Evolutionary conservation across 2,329 filamentous ascomycete genomes (phyloP).

Genomic region (Colletotrichum sp.): DNA sequence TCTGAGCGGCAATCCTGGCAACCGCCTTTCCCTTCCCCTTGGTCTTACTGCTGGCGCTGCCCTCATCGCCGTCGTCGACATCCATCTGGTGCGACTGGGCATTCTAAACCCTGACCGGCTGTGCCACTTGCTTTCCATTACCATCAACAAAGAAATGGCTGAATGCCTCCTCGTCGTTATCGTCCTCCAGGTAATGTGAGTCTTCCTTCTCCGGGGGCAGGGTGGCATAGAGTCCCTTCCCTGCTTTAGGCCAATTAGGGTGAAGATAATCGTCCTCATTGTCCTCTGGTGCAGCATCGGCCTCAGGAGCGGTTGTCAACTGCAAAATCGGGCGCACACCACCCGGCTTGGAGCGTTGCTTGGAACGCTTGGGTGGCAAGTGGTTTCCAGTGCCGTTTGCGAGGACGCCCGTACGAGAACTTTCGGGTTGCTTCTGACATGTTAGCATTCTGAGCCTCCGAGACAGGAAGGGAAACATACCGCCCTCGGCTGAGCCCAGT

Average conservation of each 20-base stretch:
- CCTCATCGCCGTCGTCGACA: neutral
- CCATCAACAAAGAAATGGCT: slow-evolving; percentile 47
- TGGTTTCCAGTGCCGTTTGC: neutral
- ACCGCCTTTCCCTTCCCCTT: neutral
- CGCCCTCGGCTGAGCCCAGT: slow-evolving; percentile 36
- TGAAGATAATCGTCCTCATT: slow-evolving; percentile 36
- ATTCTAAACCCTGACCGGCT: slow-evolving; percentile 25
- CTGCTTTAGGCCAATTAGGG: slow-evolving; percentile 46
- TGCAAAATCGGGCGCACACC: slow-evolving; percentile 38
- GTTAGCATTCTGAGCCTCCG: neutral
- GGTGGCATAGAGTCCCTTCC: slow-evolving; percentile 43
- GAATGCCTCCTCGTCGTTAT: slow-evolving; percentile 47
- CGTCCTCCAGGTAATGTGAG: slow-evolving; percentile 37
- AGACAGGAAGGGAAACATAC: neutral
- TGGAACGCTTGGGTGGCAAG: slow-evolving; percentile 18
- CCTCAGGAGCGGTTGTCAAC: slow-evolving; percentile 23
- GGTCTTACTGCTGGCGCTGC: neutral
- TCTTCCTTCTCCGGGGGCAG: slow-evolving; percentile 43
- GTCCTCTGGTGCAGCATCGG: slow-evolving; percentile 27
- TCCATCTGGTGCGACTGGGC: neutral
- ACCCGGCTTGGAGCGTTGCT: slow-evolving; percentile 34
- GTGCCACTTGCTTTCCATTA: slow-evolving; percentile 39
- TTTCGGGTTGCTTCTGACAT: neutral
- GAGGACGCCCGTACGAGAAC: neutral
- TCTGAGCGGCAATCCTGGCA: neutral